Base-by-base conservation (phyloP, 108 stramenopile genomes). In the Cyclotella baltica region DNA sequence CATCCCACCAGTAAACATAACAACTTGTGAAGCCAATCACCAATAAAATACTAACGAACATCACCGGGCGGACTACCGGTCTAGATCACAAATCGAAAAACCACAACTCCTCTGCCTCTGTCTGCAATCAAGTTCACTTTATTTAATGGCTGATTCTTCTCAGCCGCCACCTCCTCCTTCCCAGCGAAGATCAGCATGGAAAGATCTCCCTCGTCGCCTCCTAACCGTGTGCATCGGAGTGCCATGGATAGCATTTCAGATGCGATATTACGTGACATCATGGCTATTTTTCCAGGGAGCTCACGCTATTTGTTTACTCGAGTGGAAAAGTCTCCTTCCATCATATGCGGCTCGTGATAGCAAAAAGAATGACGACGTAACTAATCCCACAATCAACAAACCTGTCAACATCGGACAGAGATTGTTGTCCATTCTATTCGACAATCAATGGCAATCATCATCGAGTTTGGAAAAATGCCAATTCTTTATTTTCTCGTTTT, bases 201-300 rank as follows among this genome's bases (percentile, higher is more conserved):
- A 55, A 51, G 93, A 94, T 77, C 36, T 94, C 27, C 93, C 93
- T 9, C 81, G 90, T 35, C 91, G 93, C 0, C 38, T 94, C 9
- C 37, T 81, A 5, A 94, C 93, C 4, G 89, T 92, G 43, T 75
- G 72, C 27, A 70, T 94, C 52, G 93, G 93, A 30, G 86, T 92
- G 73, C 93, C 93, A 4, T 68, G 87, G 5, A 67, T 92, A 5
- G 88, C 86, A 64, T 65, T 73, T 0, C 67, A 88, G 16, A 66
- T 90, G 35, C 80, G 84, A 15, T 20, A 81, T 43, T 37, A 76
- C 23, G 38, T 61, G 0, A 73, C 78, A 27, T 78, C 90, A 1
- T 71, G 70, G 62, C 28, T 94, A 8, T 92, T 92, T 67, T 92
- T 94, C 56, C 75, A 85, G 40, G 89, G 87, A 35, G 68, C 75